Conservation (phyloP, 2,329 filamentous ascomycete species). For the Nigrospora oryzae region DNA sequence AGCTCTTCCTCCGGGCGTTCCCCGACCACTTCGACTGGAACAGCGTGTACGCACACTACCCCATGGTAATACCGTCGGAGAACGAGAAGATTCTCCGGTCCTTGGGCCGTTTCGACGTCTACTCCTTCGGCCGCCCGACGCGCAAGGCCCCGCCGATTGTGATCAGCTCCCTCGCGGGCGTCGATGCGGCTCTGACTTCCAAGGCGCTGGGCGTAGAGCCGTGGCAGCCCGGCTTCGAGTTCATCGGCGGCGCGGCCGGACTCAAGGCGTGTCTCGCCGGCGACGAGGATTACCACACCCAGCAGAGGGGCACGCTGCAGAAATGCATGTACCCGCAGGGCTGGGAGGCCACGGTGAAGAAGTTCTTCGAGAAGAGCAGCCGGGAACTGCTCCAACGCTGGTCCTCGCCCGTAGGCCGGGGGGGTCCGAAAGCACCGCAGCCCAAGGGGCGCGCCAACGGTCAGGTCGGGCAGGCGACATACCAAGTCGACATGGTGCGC, state of each 20-base stretch:
- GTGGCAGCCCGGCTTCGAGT: background rate
- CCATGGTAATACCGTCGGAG: conserved; percentile 3
- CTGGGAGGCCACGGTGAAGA: background rate
- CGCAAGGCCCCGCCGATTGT: background rate
- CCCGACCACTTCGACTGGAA: conserved; percentile 50
- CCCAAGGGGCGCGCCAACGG: no score
- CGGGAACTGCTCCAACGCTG: background rate
- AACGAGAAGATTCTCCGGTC: conserved; percentile 3
- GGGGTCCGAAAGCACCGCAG: no score
- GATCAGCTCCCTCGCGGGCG: background rate
- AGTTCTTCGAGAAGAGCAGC: conserved; percentile 1
- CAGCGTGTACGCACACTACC: conserved; percentile 4
- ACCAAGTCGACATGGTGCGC: conserved; percentile 21
- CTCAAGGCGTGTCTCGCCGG: background rate
- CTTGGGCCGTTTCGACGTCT: background rate
- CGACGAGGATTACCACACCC: background rate
- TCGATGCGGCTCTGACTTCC: background rate
- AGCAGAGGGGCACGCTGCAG: background rate
- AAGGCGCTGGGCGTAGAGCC: background rate
- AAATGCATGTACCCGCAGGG: background rate
- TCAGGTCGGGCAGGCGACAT: no score
- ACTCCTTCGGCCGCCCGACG: background rate
- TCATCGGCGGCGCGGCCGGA: background rate
- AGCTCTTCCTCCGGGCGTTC: conserved; percentile 55
- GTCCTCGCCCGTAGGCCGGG: background rate